Base-by-base conservation (phyloP, 345 rosid genomes). In the Cardamine chenopodiifolia region DNA sequence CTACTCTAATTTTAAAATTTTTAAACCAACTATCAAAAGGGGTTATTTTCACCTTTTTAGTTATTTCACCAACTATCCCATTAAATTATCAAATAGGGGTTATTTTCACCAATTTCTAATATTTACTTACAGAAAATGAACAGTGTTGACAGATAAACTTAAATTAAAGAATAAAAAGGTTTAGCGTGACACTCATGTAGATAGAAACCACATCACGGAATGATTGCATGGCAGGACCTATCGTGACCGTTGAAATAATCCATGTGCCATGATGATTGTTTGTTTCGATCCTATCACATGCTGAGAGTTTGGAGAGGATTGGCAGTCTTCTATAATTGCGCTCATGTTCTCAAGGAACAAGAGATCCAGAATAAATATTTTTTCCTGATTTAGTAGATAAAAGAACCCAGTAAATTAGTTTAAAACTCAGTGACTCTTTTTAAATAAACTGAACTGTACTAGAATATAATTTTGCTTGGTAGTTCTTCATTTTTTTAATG, bases 301-400 rank as follows among this genome's bases (percentile, higher is more conserved):
- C 48, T 52, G n/a, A 52, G 61, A 35, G 71, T 67, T 34, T 52
- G 61, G 70, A 35, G 71, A 64, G 18, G 23, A 48, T 65, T 65
- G 19, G 44, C 57, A 39, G 23, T 19, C 12, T 68, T 67, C n/a
- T 35, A 37, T 37, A 10, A 52, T 67, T 5, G 7, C 15, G 28
- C 14, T 37, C 65, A 60, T 60, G 31, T 39, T 54, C 49, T 19
- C 52, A 53, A 52, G 26, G 49, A 68, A 54, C 40, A 54, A 54
- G 13, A 39, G 28, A 40, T 55, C 52, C 25, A 11, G 13, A 17
- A 39, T 40, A 20, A 32, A 6, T 49, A 60, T 35, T 14, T 9
- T 32, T 31, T 66, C 5, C 50, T 23, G 34, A 23, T n/a, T 53
- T 22, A n/a, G 14, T 29, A 52, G 5, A 37, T 22, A 23, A 25